Conservation (phyloP, 345 rosid species). For the Mangifera indica region DNA sequence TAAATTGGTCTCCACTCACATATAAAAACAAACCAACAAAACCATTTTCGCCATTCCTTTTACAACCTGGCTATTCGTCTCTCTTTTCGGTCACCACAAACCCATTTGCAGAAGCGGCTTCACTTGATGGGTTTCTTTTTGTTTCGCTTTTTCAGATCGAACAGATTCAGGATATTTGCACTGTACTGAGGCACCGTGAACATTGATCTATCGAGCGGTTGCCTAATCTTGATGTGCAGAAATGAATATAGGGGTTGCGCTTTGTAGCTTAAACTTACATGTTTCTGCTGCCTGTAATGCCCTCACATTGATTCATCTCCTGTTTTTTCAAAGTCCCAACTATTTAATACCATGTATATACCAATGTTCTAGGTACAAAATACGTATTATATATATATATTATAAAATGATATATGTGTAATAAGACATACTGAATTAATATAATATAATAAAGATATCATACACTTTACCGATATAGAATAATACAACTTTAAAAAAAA, state of each 20-base stretch:
- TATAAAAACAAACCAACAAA: not conserved
- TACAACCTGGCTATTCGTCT: not conserved
- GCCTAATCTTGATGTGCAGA: conserved; percentile 28
- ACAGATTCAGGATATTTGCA: not conserved
- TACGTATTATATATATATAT: too few species aligned
- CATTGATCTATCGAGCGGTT: not conserved
- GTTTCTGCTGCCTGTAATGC: conserved; percentile 40
- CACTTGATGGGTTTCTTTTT: not conserved
- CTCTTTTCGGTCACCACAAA: not conserved
- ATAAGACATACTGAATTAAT: too few species aligned
- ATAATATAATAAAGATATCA: too few species aligned
- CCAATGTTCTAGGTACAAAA: too few species aligned
- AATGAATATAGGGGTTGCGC: conserved; percentile 32
- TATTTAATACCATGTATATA: too few species aligned
- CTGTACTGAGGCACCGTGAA: conserved; percentile 13
- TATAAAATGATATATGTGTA: too few species aligned
- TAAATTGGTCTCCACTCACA: not conserved
- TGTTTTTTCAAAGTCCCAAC: too few species aligned
- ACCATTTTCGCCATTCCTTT: not conserved
- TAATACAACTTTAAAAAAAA: too few species aligned
- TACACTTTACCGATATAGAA: too few species aligned
- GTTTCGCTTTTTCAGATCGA: not conserved
- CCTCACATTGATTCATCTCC: conserved; percentile 23
- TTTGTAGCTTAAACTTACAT: conserved; percentile 36
- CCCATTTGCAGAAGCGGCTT: not conserved